Conservation (phyloP, 805 yeast genomes). For the Metschnikowia hibisci region DNA sequence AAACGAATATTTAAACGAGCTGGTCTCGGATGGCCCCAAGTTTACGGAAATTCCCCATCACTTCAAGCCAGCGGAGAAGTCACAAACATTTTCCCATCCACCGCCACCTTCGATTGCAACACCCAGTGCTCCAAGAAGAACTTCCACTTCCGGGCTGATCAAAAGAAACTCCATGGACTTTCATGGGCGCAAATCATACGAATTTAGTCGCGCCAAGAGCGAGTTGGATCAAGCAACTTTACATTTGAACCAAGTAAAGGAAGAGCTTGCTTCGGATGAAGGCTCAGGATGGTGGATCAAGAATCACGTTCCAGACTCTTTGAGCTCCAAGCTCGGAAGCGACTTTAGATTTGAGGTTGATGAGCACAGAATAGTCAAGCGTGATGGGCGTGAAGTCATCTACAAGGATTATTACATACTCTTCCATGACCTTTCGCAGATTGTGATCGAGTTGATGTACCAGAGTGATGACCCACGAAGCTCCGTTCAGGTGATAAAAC, state of each 20-base stretch:
- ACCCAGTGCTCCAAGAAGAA: slow-evolving; percentile 12
- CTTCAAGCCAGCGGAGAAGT: slow-evolving; percentile 2
- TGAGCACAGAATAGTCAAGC: slow-evolving; percentile 47
- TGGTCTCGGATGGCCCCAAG: slow-evolving; percentile 9
- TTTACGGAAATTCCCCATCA: slow-evolving; percentile 6
- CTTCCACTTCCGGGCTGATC: slow-evolving; percentile 15
- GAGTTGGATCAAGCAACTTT: slow-evolving; percentile 30
- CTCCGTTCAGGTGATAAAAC: slow-evolving; percentile 37
- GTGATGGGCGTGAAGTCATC: slow-evolving; percentile 48
- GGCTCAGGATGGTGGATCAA: slow-evolving; percentile 64
- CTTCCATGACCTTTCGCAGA: slow-evolving; percentile 68
- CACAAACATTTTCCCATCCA: slow-evolving; percentile 14
- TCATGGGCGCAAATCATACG: slow-evolving; percentile 7
- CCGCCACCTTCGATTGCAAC: slow-evolving; percentile 15
- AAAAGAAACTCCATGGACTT: slow-evolving; percentile 9
- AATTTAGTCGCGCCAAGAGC: slow-evolving; percentile 10
- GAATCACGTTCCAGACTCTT: slow-evolving; percentile 52
- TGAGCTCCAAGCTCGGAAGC: slow-evolving; percentile 38
- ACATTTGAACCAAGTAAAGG: slow-evolving; percentile 23
- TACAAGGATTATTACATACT: slow-evolving; percentile 68
- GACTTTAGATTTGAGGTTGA: slow-evolving; percentile 67
- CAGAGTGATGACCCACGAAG: slow-evolving; percentile 51
- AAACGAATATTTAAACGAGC: slow-evolving; percentile 8
- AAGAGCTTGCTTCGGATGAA: slow-evolving; percentile 27
- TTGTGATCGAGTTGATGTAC: slow-evolving; percentile 54